Evolutionary conservation across 805 yeast genomes (phyloP).

Genomic region (Lipomyces orientalis): DNA sequence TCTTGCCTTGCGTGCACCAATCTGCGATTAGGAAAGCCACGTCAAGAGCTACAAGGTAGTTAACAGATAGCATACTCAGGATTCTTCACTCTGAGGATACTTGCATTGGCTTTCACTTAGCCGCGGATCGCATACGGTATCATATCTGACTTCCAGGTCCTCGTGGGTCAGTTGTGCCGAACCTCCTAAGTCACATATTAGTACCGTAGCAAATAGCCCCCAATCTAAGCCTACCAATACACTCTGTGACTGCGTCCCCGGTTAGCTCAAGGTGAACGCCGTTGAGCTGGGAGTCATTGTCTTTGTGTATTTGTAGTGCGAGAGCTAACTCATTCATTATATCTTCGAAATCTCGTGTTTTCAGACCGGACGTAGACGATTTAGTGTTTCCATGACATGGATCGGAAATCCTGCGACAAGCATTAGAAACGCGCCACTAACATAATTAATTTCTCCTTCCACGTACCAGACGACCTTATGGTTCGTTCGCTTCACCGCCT

Average conservation of each 20-base stretch:
- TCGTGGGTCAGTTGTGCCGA: constrained; percentile 48
- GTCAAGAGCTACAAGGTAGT: constrained; percentile 43
- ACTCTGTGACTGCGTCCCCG: constrained; percentile 53
- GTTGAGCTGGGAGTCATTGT: constrained; percentile 45
- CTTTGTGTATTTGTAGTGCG: constrained; percentile 48
- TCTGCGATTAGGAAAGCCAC: constrained; percentile 53
- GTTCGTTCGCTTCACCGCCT: constrained; percentile 48
- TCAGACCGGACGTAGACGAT: constrained; percentile 47
- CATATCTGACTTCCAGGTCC: constrained; percentile 49
- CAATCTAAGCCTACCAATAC: constrained; percentile 44
- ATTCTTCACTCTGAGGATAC: neutral
- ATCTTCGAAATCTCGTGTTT: constrained; percentile 52
- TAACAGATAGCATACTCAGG: neutral
- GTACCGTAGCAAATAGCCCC: neutral
- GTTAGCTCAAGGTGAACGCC: constrained; percentile 53
- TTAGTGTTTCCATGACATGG: constrained; percentile 55
- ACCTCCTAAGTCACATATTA: constrained; percentile 39
- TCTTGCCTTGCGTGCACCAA: constrained; percentile 38
- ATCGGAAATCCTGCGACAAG: constrained; percentile 45
- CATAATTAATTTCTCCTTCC: too few species aligned
- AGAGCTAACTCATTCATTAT: constrained; percentile 48
- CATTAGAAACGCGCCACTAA: neutral
- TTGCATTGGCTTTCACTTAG: constrained; percentile 47
- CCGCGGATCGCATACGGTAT: constrained; percentile 54
- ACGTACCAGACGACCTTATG: constrained; percentile 51